Evolutionary conservation across 371 early-diverging fungal species (phyloP), one percentile per base, ranked within the genome.

Genomic region (Mortierella sp.): DNA sequence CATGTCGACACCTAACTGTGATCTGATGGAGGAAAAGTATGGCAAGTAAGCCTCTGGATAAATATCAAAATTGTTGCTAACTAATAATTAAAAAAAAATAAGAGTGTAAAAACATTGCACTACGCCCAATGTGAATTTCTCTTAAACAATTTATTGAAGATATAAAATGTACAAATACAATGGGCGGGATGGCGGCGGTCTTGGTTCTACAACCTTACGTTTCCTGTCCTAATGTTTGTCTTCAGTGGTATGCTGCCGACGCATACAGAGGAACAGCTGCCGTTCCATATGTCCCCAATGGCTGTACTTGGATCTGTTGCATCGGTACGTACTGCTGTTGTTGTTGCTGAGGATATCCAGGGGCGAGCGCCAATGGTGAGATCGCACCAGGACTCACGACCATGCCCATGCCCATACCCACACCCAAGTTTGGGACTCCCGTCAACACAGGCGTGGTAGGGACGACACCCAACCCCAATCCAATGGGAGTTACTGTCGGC

Each of bases 1-100:
- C 34, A 69, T 69, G 69, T 43, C 59, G 4, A 69, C 52, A 14
- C 69, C 76, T 6, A 56, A 60, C 44, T 75, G 78, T 24, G 70
- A 65, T 17, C 26, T 39, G 24, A 39, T 76, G n/a, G 55, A 61
- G 50, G 58, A 65, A 6, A 76, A 69, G 51, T 76, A 44, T 55
- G 72, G 72, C n/a, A 51, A 41, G 12, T 54, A 50, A 44, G 44
- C 1, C 44, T 43, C 15, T 43, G 44, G n/a, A n/a, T n/a, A n/a
- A n/a, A n/a, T n/a, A n/a, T n/a, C n/a, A n/a, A n/a, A n/a, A n/a
- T n/a, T n/a, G n/a, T n/a, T n/a, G n/a, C n/a, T n/a, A n/a, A n/a
- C n/a, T n/a, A n/a, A n/a, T n/a, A n/a, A n/a, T n/a, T n/a, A n/a
- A n/a, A n/a, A n/a, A n/a, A n/a, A n/a, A n/a, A n/a, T n/a, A n/a